phyloP scores from a whole-genome alignment of 805 yeast species.

The Wickerhamomyces alni region DNA sequence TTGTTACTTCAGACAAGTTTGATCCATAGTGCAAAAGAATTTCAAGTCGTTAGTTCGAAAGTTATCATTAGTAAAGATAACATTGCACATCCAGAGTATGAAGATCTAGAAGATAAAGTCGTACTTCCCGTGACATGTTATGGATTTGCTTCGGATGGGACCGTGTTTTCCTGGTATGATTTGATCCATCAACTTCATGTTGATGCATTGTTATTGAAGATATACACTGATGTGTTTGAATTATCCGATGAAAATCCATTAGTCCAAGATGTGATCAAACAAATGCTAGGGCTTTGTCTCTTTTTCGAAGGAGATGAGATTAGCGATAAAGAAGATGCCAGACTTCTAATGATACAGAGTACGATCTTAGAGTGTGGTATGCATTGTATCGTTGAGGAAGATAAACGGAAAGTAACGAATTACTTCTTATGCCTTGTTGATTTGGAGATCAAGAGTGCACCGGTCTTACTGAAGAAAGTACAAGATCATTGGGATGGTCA shows the following conservation, averaged over 20 bases:
- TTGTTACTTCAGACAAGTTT: conserved; percentile 18
- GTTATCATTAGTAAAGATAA: conserved; percentile 10
- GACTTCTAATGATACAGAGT: conserved; percentile 21
- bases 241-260: conserved; percentile 22
- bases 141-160: conserved; percentile 11
- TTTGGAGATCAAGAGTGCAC: conserved; percentile 18
- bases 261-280: conserved; percentile 12
- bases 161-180: conserved; percentile 23
- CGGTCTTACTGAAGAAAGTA: conserved; percentile 11
- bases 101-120: conserved; percentile 1
- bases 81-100: conserved; percentile 18
- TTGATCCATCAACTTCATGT: conserved; percentile 28
- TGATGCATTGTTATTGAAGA: conserved; percentile 28
- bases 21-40: conserved; percentile 24
- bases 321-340: conserved; percentile 10
- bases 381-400: conserved; percentile 9
- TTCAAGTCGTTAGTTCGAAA: conserved; percentile 13
- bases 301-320: conserved; percentile 9
- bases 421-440: conserved; percentile 13
- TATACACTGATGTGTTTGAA: conserved; percentile 27
- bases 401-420: conserved; percentile 7
- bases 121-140: conserved; percentile 17
- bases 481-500: conserved; percentile 16
- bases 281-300: conserved; percentile 15
- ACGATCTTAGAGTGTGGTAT: conserved; percentile 18